Base-by-base conservation (phyloP, 2,329 filamentous ascomycete species). In the Beauveria australis region DNA sequence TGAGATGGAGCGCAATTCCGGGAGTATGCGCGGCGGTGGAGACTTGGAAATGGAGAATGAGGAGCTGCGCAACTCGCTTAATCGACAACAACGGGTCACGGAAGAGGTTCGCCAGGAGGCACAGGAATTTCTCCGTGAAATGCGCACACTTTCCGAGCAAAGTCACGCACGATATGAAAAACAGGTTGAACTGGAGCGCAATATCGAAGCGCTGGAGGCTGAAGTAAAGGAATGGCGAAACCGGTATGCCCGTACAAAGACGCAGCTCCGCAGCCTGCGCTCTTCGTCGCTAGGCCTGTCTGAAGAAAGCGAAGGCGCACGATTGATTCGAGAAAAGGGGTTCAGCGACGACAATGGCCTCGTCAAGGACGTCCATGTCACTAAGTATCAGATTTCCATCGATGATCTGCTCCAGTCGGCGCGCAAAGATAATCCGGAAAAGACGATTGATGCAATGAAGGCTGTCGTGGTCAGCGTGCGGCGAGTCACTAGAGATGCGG, bases 301-400 rank as follows among this genome's bases (percentile, higher is more conserved):
- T 8, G 76, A 87, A 48, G 85, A 88, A 8, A 83, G 88, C 63
- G 87, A 93, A 66, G 86, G 87, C n/a, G 84, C 82, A 54, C 84
- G 82, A 65, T 83, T 86, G 64, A 75, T 86, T 46, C 83, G 83
- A 55, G 86, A 90, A 57, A 83, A 82, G 68, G 84, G 81, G 28
- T 87, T 94, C 65, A 81, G 84, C 24, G 82, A 88, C 43, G 83
- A 87, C 14, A 83, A 86, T 62, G 94, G 94, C 6, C 73, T 94
- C 24, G 86, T 99, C 67, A 92, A 90, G 74, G 94, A 97, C 73
- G 83, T 97, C 14, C 89, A 97, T 71, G 86, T 99, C 65, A 97
- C 93, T 55, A 92, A 91, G 69, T 97, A 96, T 77, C 94, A 99
- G 73, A 88, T 97, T 63, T 85, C 92, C 24, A 89, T 99, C 63